Evolutionary conservation across 2,329 filamentous ascomycete species (phyloP), one percentile per base, ranked within the genome.

Genomic region (Pyrenochaeta sp.): DNA sequence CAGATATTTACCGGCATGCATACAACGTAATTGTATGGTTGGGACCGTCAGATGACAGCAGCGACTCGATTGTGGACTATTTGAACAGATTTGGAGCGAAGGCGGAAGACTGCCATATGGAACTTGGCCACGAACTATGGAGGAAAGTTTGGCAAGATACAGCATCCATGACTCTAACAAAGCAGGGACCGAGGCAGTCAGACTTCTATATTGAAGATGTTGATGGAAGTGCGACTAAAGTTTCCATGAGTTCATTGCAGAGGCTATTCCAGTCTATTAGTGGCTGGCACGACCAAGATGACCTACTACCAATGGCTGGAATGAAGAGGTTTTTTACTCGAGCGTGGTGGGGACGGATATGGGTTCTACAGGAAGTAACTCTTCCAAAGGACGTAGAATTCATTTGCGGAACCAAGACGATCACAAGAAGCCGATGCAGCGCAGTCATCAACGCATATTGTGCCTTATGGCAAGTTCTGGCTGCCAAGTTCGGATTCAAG

Each of bases 341-440:
- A 36, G 13, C 57, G 39, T 63, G 57, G 62, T 65, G 57, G 62
- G 50, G 46, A 37, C 32, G 62, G 25, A 54, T 65, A 19, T 65
- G 59, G 62, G 57, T 63, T 34, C 34, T 65, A 12, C 62, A 65
- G 25, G 62, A 65, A 44, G 37, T 61, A 10, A 44, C 58, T 42
- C 52, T 65, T 49, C 40, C 62, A 43, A 27, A 48, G 22, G 19
- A 53, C n/a, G 43, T 39, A 37, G 19, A 61, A 2, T 53, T 59
- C 22, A 25, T 55, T 50, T 63, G 62, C 40, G 59, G 62, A 25
- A 40, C 59, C 5, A 59, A 58, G n/a, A 32, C 2, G 13, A 54
- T 64, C 37, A 24, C 54, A 10, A 30, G 50, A 10, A 43, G 19
- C 36, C 42, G 61, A 42, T 58, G 30, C 32, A 45, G 42, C 28